phyloP scores from a whole-genome alignment of 2,329 filamentous ascomycete genomes.

The Cytospora leucostoma region DNA sequence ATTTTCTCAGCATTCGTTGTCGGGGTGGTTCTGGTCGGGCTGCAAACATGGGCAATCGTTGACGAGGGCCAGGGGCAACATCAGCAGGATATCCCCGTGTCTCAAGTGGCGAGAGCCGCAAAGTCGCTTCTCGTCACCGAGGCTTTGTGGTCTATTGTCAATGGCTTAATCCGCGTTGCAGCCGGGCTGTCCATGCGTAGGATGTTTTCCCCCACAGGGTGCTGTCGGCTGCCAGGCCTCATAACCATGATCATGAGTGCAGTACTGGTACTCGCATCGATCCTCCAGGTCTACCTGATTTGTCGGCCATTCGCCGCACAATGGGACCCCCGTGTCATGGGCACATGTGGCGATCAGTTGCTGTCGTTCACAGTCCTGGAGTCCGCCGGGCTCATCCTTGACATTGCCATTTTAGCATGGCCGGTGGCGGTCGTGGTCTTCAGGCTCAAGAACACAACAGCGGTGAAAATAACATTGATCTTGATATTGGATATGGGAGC shows the following conservation, averaged over 20 bases:
- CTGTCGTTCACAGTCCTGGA: slow-evolving; percentile 5
- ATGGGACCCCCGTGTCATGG: slow-evolving; percentile 14
- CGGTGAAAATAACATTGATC: not conserved
- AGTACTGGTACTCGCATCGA: not conserved
- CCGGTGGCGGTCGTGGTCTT: not conserved
- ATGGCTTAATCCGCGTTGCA: not conserved
- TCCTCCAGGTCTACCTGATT: slow-evolving; percentile 9
- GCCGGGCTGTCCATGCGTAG: not conserved
- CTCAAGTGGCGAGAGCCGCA: slow-evolving; percentile 11
- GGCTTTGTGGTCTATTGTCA: slow-evolving; percentile 11
- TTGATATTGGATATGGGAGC: not conserved
- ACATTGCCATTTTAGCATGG: not conserved
- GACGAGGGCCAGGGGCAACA: slow-evolving; percentile 16
- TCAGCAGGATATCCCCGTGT: not conserved
- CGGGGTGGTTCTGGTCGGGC: not conserved
- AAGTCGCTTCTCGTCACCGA: slow-evolving; percentile 13
- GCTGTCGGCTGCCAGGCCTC: not conserved
- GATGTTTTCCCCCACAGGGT: not conserved
- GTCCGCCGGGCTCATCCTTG: not conserved
- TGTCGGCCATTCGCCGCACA: slow-evolving; percentile 16
- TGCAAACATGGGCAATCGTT: slow-evolving; percentile 12
- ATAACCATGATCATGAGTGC: not conserved
- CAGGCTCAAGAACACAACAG: not conserved
- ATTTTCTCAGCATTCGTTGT: not conserved
- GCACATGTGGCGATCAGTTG: slow-evolving; percentile 14